Base-by-base conservation (phyloP, 495 filamentous ascomycete species). In the Xylaria acuta region DNA sequence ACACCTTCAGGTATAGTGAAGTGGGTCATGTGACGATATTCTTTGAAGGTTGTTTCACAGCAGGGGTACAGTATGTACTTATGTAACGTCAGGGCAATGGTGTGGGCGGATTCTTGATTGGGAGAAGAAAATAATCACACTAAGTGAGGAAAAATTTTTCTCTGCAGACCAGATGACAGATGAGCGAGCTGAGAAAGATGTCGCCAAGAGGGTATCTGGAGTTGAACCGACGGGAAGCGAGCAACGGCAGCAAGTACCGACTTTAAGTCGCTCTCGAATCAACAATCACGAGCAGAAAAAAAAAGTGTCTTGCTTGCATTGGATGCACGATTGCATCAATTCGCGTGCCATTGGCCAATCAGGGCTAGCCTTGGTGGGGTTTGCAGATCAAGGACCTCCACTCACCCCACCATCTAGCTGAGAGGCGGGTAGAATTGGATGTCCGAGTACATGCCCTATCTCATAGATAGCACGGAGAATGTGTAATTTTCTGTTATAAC, bases 181-280 rank as follows among this genome's bases (percentile, higher is more conserved):
- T 32, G 25, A 32, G 27, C 11, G 27, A 18, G 25, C 22, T 47
- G 32, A 34, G 20, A 2, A 45, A 36, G 11, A 1, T 12, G 18
- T 30, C 2, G 25, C 34, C 56, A n/a, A 47, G 38, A 64, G 62
- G 51, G n/a, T 67, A 22, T 53, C 5, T 60, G 3, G 36, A 47
- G 40, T 45, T 69, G 8, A 45, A 49, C 51, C 51, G 67, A 60
- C 30, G 27, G 9, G 38, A 69, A 69, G 51, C 67, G 53, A 68
- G 25, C 64, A 20, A 51, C 16, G 16, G n/a, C 45, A 54, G n/a
- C 62, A 66, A 34, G 22, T 34, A 43, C 38, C 60, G 60, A 43
- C 38, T 64, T 66, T 27, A 7, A 49, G 38, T 34, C 64, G 64
- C 45, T 66, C 62, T 43, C 20, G 62, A 32, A 32, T 51, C 53